Evolutionary conservation across 257 asterid species (phyloP).

Genomic region (Jaltomata sinuosa): DNA sequence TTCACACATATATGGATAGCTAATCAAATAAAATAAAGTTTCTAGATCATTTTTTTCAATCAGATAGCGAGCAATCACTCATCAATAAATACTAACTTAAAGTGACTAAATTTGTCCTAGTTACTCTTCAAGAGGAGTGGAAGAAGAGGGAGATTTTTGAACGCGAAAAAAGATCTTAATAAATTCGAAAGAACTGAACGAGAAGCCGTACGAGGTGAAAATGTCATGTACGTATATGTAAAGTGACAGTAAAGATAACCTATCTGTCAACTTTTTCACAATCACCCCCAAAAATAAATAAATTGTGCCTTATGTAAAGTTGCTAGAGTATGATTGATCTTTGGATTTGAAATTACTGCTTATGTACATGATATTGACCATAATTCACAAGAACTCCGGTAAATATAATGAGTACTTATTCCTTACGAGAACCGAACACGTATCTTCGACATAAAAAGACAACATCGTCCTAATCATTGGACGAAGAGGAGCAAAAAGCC

Average conservation of each 20-base stretch:
- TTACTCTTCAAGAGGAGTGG: neutral
- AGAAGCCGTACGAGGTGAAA: neutral
- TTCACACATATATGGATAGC: neutral
- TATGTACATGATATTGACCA: neutral
- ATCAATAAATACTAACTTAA: neutral
- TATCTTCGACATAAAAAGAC: neutral
- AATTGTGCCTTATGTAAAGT: neutral
- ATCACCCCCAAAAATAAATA: neutral
- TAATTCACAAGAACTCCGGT: neutral
- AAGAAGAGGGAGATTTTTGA: neutral
- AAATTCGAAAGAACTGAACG: neutral
- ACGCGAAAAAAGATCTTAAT: neutral
- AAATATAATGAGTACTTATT: neutral
- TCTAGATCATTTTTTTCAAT: neutral
- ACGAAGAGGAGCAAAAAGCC: neutral
- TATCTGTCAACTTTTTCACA: neutral
- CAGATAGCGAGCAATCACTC: neutral
- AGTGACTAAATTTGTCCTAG: neutral
- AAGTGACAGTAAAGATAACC: neutral
- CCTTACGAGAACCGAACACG: neutral
- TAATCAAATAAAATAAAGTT: neutral
- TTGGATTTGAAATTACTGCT: neutral
- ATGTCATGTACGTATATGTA: rapidly evolving
- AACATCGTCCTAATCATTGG: neutral
- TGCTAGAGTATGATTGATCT: neutral